A percentile compares a stretch with the other conserved stretches of the same genome.
These are phyloP conservation scores for Xylariaceae sp. DNA, from an alignment of 2,329 filamentous ascomycete species.

Conservation along the genomic window DNA sequence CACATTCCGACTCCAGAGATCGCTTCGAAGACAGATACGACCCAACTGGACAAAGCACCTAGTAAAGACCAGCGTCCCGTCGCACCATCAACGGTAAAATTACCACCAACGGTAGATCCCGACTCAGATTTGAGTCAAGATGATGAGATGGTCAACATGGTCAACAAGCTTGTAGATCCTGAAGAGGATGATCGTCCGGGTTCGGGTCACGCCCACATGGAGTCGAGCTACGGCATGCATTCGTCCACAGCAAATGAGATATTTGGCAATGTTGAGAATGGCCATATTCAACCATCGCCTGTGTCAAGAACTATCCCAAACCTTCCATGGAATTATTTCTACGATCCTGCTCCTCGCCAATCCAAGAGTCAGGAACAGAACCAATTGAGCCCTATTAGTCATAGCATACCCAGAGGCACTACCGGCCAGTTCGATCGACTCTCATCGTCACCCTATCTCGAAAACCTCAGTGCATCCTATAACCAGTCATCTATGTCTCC, in stretches of 20 bases:
- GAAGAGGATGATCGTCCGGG: conserved; percentile 25
- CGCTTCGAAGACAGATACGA: background rate
- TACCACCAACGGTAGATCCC: conserved; percentile 12
- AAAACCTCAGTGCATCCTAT: conserved; percentile 15
- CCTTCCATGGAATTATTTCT: conserved; percentile 50
- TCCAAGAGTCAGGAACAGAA: conserved; percentile 24
- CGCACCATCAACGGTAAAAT: conserved; percentile 2
- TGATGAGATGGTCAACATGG: conserved; percentile 41
- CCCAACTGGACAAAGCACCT: background rate
- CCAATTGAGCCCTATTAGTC: conserved; percentile 15
- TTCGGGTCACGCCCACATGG: conserved; percentile 31
- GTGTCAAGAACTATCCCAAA: conserved; percentile 36
- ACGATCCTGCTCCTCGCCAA: conserved; percentile 26
- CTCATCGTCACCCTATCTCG: conserved; percentile 24
- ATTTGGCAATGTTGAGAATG: conserved; percentile 39
- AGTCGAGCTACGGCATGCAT: conserved; percentile 53
- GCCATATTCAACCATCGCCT: conserved; percentile 33
- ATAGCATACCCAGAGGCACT: conserved; percentile 26
- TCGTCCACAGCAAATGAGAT: conserved; percentile 46
- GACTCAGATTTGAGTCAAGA: conserved; percentile 32
- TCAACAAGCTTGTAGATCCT: conserved; percentile 34
- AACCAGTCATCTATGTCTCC: conserved; percentile 11
- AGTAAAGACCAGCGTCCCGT: conserved; percentile 20
- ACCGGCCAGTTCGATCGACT: conserved; percentile 21
- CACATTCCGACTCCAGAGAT: background rate